Base-by-base conservation (phyloP, 495 filamentous ascomycete genomes). In the Usnea hakonensis region DNA sequence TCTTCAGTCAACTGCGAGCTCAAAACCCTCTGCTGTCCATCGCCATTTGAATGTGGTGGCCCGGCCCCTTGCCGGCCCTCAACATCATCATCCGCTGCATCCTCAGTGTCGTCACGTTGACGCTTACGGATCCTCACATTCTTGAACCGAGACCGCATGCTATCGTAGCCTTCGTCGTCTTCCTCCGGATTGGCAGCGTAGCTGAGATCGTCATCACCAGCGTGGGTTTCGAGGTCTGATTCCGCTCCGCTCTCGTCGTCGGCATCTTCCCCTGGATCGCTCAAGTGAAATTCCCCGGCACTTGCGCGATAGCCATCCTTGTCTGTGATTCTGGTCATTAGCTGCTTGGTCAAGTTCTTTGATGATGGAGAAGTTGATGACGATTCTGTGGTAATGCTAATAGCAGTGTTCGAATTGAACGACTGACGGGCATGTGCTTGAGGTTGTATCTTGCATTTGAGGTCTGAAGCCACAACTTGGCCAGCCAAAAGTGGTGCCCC, bases 141-240 rank as follows among this genome's bases (percentile, higher is more conserved):
- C 11, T 54, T 21, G 23, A 64, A 35, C 17, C 46, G 62, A 23
- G 36, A 19, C 11, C 43, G 44, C 13, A 64, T 2, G 5, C 5
- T n/a, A 7, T 43, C 17, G 36, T 60, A 40, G 57, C 14, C 38
- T 32, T 58, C 55, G 14, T 64, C 35, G 6, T 44, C 57, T 44
- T 56, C 57, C 23, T 60, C 62, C 17, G 57, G 57, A n/a, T 55
- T 36, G 14, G 46, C 41, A 21, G 38, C 9, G 38, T 43, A 46
- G 5, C 13, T 11, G 32, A 57, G 19, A 0, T 38, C 38, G 6
- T 57, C 60, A 26, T 62, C 60, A 54, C 13, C 60, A 0, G 16
- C 35, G 11, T 56, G 40, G 11, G 60, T 35, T 44, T 62, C 60
- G 1, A 62, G 33, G 30, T 62, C 60, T n/a, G 60, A 62, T 36